phyloP scores from a whole-genome alignment of 176 grass and related monocot genomes.

The Hyparrhenia diplandra region DNA sequence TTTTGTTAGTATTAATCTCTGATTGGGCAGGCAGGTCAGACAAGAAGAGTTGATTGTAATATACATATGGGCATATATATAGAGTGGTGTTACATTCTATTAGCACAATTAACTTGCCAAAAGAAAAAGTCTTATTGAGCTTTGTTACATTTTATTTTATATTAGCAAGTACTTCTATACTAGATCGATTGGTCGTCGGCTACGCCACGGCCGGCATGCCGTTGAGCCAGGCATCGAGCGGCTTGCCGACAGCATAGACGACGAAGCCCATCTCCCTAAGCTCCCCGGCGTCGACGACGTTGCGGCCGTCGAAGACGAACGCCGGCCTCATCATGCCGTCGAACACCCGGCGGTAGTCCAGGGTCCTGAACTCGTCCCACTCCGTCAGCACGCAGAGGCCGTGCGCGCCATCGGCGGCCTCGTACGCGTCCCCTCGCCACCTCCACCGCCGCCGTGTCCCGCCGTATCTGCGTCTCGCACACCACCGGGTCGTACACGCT shows the following conservation, averaged over 20 bases:
- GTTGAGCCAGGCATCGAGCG: constrained; percentile 24
- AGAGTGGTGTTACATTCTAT: too few species aligned
- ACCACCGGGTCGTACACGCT: constrained; percentile 48
- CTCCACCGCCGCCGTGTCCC: not conserved
- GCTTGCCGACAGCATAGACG: constrained; percentile 56
- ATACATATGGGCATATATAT: not conserved
- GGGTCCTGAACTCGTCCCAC: constrained; percentile 57
- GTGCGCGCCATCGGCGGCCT: constrained; percentile 38
- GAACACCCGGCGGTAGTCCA: constrained; percentile 44
- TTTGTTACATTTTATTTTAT: too few species aligned
- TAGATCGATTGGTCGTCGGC: not conserved
- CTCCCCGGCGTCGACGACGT: constrained; percentile 43
- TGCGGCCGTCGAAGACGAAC: constrained; percentile 52
- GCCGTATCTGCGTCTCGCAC: constrained; percentile 41
- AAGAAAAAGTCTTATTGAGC: too few species aligned
- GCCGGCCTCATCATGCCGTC: constrained; percentile 47
- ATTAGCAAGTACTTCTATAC: too few species aligned
- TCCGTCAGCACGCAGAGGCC: constrained; percentile 56
- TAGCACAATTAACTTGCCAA: too few species aligned
- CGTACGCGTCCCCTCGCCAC: constrained; percentile 56
- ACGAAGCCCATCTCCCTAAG: constrained; percentile 65
- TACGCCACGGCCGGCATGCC: constrained; percentile 43
- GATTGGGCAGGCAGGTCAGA: not conserved
- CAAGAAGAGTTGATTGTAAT: not conserved
- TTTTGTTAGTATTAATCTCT: not conserved